These are phyloP conservation scores for Coniella vitis DNA, from an alignment of 2,329 filamentous ascomycete species.

Conservation along the genomic window DNA sequence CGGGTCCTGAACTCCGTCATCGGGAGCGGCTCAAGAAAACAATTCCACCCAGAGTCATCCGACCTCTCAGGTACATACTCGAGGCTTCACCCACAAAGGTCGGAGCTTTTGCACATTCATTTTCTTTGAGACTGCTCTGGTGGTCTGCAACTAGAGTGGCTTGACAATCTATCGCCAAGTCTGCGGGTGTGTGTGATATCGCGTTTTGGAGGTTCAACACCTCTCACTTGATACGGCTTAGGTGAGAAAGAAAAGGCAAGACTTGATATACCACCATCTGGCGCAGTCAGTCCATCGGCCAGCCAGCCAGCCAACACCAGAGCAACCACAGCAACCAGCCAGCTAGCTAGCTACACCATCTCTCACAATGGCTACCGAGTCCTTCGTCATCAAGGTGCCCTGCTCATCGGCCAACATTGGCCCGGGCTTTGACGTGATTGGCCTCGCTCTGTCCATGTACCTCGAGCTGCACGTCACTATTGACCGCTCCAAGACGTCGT, in stretches of 20 bases:
- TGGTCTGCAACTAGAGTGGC: too few relatives aligned
- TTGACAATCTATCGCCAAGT: too few relatives aligned
- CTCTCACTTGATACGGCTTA: not conserved
- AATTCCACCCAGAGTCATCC: constrained; percentile 8
- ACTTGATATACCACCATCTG: too few relatives aligned
- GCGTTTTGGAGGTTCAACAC: constrained; percentile 12
- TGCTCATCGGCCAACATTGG: constrained; percentile 97
- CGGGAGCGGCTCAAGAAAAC: constrained; percentile 11
- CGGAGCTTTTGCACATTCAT: not conserved
- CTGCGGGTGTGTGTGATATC: too few relatives aligned
- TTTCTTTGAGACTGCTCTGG: not conserved
- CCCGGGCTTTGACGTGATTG: constrained; percentile 95
- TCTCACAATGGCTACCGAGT: constrained; percentile 31
- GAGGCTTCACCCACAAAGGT: not conserved
- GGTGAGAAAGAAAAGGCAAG: too few relatives aligned
- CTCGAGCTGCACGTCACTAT: constrained; percentile 82
- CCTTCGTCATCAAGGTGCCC: constrained; percentile 70
- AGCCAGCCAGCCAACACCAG: too few relatives aligned
- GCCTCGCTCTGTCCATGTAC: constrained; percentile 87
- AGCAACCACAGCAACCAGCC: too few relatives aligned
- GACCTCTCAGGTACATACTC: not conserved
- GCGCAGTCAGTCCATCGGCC: too few relatives aligned
- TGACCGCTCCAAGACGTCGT: constrained; percentile 48
- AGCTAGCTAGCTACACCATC: not conserved
- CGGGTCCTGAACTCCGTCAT: constrained; percentile 13